Evolutionary conservation across 208 protist species (phyloP).

Genomic region (Trypanosomatidae sp.): DNA sequence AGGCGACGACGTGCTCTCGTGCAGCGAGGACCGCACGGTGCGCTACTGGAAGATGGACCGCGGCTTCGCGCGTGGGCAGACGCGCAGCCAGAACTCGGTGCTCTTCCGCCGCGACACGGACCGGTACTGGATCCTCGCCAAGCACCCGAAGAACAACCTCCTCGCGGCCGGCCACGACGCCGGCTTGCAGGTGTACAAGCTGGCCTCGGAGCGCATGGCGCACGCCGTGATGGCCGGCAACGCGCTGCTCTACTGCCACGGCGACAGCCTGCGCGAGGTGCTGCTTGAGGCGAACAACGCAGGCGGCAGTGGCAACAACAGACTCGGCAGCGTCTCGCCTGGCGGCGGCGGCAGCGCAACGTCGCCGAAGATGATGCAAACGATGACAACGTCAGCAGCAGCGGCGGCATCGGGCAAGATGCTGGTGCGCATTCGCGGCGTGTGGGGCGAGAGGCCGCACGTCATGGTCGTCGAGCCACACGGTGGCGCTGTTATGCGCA

Average conservation of each 20-base stretch:
- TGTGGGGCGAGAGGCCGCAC: no score
- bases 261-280: conserved; percentile 27
- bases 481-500: no score
- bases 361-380: conserved; percentile 91
- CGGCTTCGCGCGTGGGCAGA: no score
- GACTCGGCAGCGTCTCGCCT: conserved; percentile 88
- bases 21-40: conserved; percentile 93
- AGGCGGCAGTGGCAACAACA: conserved; percentile 4
- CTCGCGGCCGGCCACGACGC: conserved; percentile 96
- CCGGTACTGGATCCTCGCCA: conserved; percentile 97
- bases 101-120: conserved; percentile 93
- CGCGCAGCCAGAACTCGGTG: conserved; percentile 27
- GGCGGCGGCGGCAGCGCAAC: conserved; percentile 91
- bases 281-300: conserved; percentile 27
- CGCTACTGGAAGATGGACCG: conserved; percentile 86
- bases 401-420: no score
- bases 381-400: no score
- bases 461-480: no score
- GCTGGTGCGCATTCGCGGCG: no score
- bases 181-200: conserved; percentile 97
- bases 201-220: conserved; percentile 93
- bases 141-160: conserved; percentile 89
- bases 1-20: conserved; percentile 95
- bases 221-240: conserved; percentile 21
- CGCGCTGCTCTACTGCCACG: conserved; percentile 43